Percentiles rank a stretch among this genome's conserved stretches.
Conservation (phyloP, 2,329 filamentous ascomycete genomes). For the Fusarium sp. region DNA sequence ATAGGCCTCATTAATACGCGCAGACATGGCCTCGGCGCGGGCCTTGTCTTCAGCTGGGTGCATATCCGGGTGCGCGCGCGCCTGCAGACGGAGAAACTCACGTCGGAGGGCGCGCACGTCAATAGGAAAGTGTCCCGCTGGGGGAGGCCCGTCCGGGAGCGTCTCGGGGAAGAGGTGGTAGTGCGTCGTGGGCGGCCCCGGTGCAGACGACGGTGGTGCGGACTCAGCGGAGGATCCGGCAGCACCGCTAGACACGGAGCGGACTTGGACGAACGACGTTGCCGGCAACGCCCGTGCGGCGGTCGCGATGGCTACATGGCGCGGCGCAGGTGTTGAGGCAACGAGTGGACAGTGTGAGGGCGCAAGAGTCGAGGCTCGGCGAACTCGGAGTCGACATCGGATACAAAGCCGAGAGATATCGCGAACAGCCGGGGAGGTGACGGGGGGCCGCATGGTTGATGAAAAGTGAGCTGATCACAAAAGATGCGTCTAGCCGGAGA, state of each 20-base stretch:
- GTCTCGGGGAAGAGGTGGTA: constrained; percentile 91
- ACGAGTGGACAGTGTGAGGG: constrained; percentile 30
- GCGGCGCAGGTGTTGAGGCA: constrained; percentile 9
- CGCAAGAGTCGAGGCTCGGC: constrained; percentile 41
- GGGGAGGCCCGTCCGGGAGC: constrained; percentile 82
- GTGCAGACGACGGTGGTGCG: constrained; percentile 8
- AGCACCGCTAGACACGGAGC: constrained; percentile 27
- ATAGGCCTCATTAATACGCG: constrained; percentile 92
- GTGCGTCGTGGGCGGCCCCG: constrained; percentile 64
- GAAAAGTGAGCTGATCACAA: background rate
- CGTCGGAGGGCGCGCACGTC: constrained; percentile 76
- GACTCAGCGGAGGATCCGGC: constrained; percentile 23
- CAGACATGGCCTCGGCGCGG: constrained; percentile 80
- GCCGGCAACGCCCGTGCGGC: constrained; percentile 2
- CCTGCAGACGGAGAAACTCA: constrained; percentile 90
- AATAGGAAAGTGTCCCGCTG: constrained; percentile 79
- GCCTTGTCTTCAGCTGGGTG: constrained; percentile 65
- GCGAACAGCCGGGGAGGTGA: constrained; percentile 41
- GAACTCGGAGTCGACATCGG: constrained; percentile 49
- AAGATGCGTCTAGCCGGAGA: background rate
- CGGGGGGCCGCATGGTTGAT: constrained; percentile 44
- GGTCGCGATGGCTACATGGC: constrained; percentile 11
- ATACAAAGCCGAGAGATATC: constrained; percentile 50
- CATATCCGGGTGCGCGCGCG: constrained; percentile 80
- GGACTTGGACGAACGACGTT: constrained; percentile 9